phyloP scores from a whole-genome alignment of 2,329 filamentous ascomycete genomes.

The Lachnellula occidentalis region DNA sequence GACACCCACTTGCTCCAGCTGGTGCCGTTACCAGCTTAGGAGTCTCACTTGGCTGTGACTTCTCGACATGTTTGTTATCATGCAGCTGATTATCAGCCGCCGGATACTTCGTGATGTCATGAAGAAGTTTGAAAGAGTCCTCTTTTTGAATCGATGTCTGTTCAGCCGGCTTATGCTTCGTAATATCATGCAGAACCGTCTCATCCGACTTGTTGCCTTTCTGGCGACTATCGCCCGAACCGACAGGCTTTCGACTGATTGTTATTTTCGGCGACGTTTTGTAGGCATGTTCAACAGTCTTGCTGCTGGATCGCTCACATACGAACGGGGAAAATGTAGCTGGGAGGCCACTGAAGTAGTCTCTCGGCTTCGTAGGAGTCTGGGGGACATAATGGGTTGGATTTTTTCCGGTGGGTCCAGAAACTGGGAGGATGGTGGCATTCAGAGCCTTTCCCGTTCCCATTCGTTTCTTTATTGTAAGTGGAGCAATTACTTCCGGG shows the following conservation, averaged over 20 bases:
- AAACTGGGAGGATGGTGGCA: too few species aligned
- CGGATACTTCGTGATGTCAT: conserved; percentile 22
- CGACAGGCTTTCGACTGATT: conserved; percentile 12
- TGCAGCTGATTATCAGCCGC: too few species aligned
- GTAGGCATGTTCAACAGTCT: not conserved
- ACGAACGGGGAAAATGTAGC: conserved; percentile 8
- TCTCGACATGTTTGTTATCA: too few species aligned
- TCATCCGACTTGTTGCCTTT: conserved; percentile 28
- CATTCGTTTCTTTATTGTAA: too few species aligned
- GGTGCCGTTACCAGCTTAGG: too few species aligned
- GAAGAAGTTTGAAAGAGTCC: conserved; percentile 7
- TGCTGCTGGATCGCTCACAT: not conserved
- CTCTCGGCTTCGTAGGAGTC: conserved; percentile 1
- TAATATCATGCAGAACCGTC: conserved; percentile 34
- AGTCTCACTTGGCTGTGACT: too few species aligned
- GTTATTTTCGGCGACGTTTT: not conserved
- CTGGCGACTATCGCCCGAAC: conserved; percentile 9
- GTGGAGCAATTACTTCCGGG: too few species aligned
- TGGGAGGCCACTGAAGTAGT: conserved; percentile 13
- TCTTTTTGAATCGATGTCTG: too few species aligned
- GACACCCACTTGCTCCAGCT: not conserved
- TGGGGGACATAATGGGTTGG: conserved; percentile 8
- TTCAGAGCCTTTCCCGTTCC: too few species aligned
- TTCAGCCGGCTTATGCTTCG: too few species aligned
- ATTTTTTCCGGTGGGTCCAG: conserved; percentile 12